Base-by-base conservation (phyloP, 306 rosid species). In the Prinsepia uniflora region DNA sequence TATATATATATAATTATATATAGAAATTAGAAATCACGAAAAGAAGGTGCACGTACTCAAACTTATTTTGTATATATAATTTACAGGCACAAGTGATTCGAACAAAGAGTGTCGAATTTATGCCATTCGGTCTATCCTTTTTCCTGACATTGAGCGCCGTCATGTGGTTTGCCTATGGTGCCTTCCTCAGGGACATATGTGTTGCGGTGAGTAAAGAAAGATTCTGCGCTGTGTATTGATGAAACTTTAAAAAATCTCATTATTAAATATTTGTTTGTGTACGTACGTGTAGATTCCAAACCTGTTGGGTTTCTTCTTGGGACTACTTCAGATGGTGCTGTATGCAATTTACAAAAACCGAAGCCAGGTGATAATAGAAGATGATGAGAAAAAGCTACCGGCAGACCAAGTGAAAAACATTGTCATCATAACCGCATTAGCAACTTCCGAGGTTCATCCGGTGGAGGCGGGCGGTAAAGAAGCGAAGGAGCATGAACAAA, bases 141-240 rank as follows among this genome's bases (percentile, higher is more conserved):
- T 89, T 86, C 61, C 92, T 89, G 13, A 89, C 99, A 40, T 52
- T 95, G 76, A 95, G 99, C 67, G 96, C 97, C 15, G 19, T 83
- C 4, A 81, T 82, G 85, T 95, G 97, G 99, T 91, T 95, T 53
- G 85, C 84, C 9, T 91, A 91, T 48, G 99, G 97, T 24, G 76
- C 87, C 46, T 73, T 85, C 55, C 86, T 86, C 40, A 81, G 83
- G 79, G 96, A 90, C 80, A 87, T 88, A 41, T 88, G 94, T 81
- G 66, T 93, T 57, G 96, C 94, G 34, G 92, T 92, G 74, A 86
- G 89, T 79, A 76, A 4, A 30, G 3, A 30, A 30, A 30, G 2
- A 30, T 2, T 30, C 2, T 30, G 36, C 36, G 36, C 36, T 30
- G 36, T 30, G 30, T 24, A 24, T 24, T 24, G 30, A 30, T 30